Conservation (phyloP, 441 rosid species). For the Macaranga tanarius region DNA sequence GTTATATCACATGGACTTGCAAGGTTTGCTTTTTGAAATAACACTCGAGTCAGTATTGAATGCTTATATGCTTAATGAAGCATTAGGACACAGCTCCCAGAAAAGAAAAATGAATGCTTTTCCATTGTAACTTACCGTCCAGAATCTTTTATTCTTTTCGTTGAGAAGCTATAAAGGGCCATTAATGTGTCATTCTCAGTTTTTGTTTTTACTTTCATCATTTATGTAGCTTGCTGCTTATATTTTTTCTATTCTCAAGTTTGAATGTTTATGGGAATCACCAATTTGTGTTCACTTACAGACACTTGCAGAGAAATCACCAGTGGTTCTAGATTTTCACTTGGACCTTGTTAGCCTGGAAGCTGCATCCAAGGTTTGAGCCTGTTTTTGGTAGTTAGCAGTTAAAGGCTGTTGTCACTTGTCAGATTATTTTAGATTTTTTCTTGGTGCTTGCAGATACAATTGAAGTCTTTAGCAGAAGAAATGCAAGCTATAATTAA, state of each 20-base stretch:
- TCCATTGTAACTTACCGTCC: background rate
- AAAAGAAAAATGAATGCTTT: background rate
- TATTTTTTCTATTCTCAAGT: background rate
- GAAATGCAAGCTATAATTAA: slow-evolving; percentile 99
- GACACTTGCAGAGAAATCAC: slow-evolving; percentile 79
- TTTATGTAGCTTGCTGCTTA: background rate
- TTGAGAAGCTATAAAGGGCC: background rate
- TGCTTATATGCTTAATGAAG: background rate
- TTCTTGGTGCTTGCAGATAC: slow-evolving; percentile 60
- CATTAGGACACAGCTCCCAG: background rate
- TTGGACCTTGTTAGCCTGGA: slow-evolving; percentile 80
- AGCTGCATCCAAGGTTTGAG: slow-evolving; percentile 73
- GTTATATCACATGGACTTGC: background rate
- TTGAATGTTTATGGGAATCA: background rate
- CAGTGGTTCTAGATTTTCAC: slow-evolving; percentile 78
- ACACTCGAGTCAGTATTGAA: background rate
- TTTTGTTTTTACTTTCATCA: background rate
- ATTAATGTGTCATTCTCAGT: background rate
- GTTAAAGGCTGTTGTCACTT: slow-evolving; percentile 7
- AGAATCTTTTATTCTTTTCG: too few relatives aligned
- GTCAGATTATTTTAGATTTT: slow-evolving; percentile 17
- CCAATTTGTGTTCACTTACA: slow-evolving; percentile 31
- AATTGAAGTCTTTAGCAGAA: slow-evolving; percentile 91
- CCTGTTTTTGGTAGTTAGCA: slow-evolving; percentile 16
- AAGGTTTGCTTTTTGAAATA: background rate